Evolutionary conservation across 495 filamentous ascomycete species (phyloP).

Genomic region (Penicillium paradoxum): DNA sequence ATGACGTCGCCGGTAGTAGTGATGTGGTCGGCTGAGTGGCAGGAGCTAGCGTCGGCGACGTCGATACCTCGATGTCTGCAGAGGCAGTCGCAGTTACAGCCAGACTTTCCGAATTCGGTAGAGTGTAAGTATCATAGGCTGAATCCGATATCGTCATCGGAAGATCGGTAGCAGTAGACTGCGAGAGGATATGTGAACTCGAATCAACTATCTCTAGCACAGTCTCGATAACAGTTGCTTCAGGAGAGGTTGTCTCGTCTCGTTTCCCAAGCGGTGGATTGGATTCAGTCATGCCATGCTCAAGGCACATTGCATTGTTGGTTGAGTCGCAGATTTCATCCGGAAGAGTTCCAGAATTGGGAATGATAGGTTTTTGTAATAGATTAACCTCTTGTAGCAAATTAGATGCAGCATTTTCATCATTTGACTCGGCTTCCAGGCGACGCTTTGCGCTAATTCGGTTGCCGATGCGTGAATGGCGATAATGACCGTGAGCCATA

Average conservation of each 20-base stretch:
- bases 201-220: constrained; percentile 20
- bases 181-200: constrained; percentile 16
- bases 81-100: not conserved
- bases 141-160: constrained; percentile 19
- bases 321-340: constrained; percentile 10
- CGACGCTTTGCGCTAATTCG: constrained; percentile 15
- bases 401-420: constrained; percentile 1
- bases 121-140: constrained; percentile 8
- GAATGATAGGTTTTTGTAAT: not conserved
- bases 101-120: constrained; percentile 4
- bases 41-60: constrained; percentile 3
- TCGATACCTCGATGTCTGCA: not conserved
- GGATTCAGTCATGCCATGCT: not conserved
- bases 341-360: constrained; percentile 1
- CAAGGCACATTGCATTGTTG: constrained; percentile 7
- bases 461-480: constrained; percentile 19
- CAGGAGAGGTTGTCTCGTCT: constrained; percentile 10
- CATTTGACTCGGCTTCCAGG: constrained; percentile 3
- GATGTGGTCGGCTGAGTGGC: constrained; percentile 1
- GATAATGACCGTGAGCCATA: constrained; percentile 24
- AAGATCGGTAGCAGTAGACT: constrained; percentile 10
- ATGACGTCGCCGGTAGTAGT: not conserved
- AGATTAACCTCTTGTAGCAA: not conserved
- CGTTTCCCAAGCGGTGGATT: constrained; percentile 12
- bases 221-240: constrained; percentile 10